Evolutionary conservation across 495 filamentous ascomycete species (phyloP), one percentile per base, ranked within the genome.

Genomic region (Clohesyomyces aquaticus): DNA sequence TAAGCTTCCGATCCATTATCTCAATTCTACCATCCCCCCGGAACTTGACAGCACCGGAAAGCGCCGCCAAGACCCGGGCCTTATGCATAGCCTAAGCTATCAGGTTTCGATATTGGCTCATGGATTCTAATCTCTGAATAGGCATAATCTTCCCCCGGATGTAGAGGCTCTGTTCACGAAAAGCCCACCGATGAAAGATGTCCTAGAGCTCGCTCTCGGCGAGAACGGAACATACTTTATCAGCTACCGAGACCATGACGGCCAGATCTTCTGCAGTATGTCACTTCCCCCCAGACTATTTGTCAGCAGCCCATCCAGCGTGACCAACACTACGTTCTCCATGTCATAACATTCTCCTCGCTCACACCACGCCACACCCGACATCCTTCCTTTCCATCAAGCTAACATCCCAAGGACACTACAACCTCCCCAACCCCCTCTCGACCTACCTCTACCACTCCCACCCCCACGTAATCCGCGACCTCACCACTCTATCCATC

Each of bases 401-500:
- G 38, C 41, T 22, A 9, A 41, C 26, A n/a, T n/a, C n/a, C 25
- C 52, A n/a, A 69, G 67, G 67, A 12, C 67, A 65, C 51, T 65
- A 61, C 57, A 69, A 69, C 48, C 62, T 69, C 35, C 67, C 67
- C 16, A 61, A 61, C 48, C 67, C 62, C 32, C 47, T 69, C n/a
- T 61, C 53, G 26, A 51, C 51, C 48, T 69, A 65, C 52, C 59
- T 72, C 29, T 63, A 69, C 59, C 26, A 64, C 43, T 58, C 63
- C 32, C 55, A 67, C 16, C 59, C 56, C 25, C 54, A 54, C 28
- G 38, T 63, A 1, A 47, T 65, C 45, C 61, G 67, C 23, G 67
- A 69, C 28, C 61, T 69, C 50, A 38, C 41, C 26, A 65, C 61
- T 25, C 62, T 69, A 23, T 65, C 55, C 48, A 58, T 69, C 14